Percentiles rank a stretch among this genome's conserved stretches.
phyloP scores from a whole-genome alignment of 371 early-diverging fungal species.

The Apophysomyces variabilis region DNA sequence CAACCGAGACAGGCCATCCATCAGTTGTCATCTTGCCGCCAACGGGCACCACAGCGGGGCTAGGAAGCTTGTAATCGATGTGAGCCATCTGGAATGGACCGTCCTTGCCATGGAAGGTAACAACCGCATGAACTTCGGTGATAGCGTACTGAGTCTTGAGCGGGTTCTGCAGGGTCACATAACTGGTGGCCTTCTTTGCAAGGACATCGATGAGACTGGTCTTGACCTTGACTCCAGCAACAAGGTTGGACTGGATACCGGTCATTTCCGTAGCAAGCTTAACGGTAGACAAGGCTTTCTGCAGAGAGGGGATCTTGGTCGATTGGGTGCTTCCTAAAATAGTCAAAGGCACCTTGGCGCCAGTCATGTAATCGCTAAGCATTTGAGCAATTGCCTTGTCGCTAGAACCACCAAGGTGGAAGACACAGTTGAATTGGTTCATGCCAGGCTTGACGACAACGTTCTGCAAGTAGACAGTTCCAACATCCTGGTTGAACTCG shows the following conservation, averaged over 20 bases:
- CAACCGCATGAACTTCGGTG: constrained; percentile 34
- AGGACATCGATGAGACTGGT: not conserved
- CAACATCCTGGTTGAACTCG: constrained; percentile 21
- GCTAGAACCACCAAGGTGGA: constrained; percentile 34
- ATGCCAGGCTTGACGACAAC: constrained; percentile 1
- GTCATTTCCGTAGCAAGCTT: constrained; percentile 47
- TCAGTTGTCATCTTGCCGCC: constrained; percentile 8
- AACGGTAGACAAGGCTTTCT: constrained; percentile 49
- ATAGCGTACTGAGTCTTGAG: constrained; percentile 45
- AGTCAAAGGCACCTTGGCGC: constrained; percentile 46
- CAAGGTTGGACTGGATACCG: constrained; percentile 50
- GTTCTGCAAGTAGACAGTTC: constrained; percentile 20
- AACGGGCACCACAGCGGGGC: constrained; percentile 25
- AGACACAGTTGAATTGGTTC: constrained; percentile 1
- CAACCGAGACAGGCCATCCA: constrained; percentile 16
- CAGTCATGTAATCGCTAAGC: constrained; percentile 42
- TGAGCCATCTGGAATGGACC: constrained; percentile 19
- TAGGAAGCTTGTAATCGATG: constrained; percentile 23
- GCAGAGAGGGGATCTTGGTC: constrained; percentile 47
- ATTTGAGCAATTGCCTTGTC: constrained; percentile 30
- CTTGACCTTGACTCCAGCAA: constrained; percentile 33
- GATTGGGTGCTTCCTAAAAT: constrained; percentile 45
- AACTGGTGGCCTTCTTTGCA: constrained; percentile 22
- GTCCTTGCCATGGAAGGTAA: constrained; percentile 2
- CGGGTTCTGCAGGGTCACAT: constrained; percentile 50